phyloP scores from a whole-genome alignment of 352 stramenopile genomes.

The Pythium pyrilobum region DNA sequence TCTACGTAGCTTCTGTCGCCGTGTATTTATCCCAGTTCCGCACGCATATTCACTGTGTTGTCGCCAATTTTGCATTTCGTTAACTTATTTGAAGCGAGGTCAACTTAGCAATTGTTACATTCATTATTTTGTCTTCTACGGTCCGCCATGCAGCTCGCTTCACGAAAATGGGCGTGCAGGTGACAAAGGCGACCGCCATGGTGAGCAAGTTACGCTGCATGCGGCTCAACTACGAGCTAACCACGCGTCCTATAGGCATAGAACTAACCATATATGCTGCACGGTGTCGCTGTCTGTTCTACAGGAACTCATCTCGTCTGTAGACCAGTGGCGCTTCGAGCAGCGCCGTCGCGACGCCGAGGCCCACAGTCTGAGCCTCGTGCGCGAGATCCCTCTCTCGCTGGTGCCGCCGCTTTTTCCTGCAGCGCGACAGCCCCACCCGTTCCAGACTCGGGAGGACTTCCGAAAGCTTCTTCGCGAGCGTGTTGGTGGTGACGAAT shows the following conservation, averaged over 20 bases:
- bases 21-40: too few species aligned
- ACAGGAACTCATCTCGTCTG: conserved; percentile 33
- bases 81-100: neutral
- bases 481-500: conserved; percentile 34
- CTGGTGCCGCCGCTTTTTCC: conserved; percentile 23
- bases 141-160: too few species aligned
- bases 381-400: conserved; percentile 34
- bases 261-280: neutral
- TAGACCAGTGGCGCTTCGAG: conserved; percentile 46
- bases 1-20: too few species aligned
- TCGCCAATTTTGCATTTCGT: neutral
- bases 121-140: neutral
- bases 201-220: neutral
- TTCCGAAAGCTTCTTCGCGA: conserved; percentile 38
- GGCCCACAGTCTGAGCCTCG: conserved; percentile 40
- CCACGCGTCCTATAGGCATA: neutral
- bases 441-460: conserved; percentile 28
- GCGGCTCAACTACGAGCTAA: neutral
- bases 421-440: conserved; percentile 2
- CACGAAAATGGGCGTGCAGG: too few species aligned
- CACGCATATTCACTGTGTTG: neutral
- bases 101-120: neutral
- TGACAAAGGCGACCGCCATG: neutral
- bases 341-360: conserved; percentile 44
- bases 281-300: neutral